Evolutionary conservation across 352 stramenopile species (phyloP).

Genomic region (Globisporangium spinosum): DNA sequence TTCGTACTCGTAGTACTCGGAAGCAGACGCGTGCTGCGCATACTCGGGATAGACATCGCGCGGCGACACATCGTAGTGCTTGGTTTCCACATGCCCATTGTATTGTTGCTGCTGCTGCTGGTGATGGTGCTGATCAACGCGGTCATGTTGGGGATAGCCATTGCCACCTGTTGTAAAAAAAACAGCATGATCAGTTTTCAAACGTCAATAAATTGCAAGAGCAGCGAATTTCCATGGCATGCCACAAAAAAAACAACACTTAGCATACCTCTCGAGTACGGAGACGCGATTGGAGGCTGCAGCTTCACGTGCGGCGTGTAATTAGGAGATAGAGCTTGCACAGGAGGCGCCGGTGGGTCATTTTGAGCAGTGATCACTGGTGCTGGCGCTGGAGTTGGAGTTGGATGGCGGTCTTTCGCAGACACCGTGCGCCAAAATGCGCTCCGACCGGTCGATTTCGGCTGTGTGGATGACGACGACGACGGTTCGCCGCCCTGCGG

Average conservation of each 20-base stretch:
- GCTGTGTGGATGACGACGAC: slow-evolving; percentile 16
- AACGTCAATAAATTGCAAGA: neutral
- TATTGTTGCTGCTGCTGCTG: slow-evolving; percentile 8
- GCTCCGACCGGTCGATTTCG: slow-evolving; percentile 28
- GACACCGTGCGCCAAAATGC: slow-evolving; percentile 58
- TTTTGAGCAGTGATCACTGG: neutral
- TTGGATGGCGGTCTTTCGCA: slow-evolving; percentile 33
- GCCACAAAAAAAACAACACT: neutral
- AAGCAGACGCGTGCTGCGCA: slow-evolving; percentile 15
- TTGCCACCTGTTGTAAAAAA: slow-evolving; percentile 1
- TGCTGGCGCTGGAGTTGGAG: neutral
- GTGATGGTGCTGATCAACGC: neutral
- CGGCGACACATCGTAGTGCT: slow-evolving; percentile 36
- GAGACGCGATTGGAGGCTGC: neutral
- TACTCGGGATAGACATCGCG: slow-evolving; percentile 12
- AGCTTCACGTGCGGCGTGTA: slow-evolving; percentile 3
- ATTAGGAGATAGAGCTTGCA: neutral
- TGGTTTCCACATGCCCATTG: slow-evolving; percentile 21
- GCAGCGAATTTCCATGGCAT: neutral
- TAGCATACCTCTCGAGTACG: slow-evolving; percentile 1
- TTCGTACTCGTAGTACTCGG: slow-evolving; percentile 50
- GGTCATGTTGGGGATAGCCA: neutral
- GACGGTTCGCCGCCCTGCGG: slow-evolving; percentile 35
- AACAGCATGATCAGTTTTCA: neutral
- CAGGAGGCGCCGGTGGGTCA: neutral